These are phyloP conservation scores for Gigaspora rosea DNA, from an alignment of 192 early-diverging fungal species.

Conservation along the genomic window DNA sequence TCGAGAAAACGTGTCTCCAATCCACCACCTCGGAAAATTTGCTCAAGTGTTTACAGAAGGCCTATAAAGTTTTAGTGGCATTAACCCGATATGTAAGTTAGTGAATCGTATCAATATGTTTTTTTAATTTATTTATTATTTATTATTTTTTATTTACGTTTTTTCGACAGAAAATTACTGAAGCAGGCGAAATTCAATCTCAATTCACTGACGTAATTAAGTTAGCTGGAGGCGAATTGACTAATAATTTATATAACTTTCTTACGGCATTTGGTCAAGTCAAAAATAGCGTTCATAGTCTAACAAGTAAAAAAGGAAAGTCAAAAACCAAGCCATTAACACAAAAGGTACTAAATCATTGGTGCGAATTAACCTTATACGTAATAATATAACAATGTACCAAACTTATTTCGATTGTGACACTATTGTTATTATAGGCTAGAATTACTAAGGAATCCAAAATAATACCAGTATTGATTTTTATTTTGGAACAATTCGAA, in stretches of 20 bases:
- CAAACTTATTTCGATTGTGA: background rate
- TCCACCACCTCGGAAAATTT: slow-evolving; percentile 48
- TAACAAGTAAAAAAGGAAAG: slow-evolving; percentile 31
- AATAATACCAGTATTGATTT: slow-evolving; percentile 72
- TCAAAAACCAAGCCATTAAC: slow-evolving; percentile 33
- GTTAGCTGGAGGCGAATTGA: slow-evolving; percentile 46
- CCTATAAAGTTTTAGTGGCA: slow-evolving; percentile 49
- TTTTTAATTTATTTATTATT: background rate
- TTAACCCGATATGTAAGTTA: slow-evolving; percentile 49
- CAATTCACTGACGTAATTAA: slow-evolving; percentile 49
- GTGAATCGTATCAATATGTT: background rate
- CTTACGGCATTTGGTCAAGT: slow-evolving; percentile 40
- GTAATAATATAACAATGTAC: too few relatives aligned
- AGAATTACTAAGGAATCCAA: slow-evolving; percentile 71
- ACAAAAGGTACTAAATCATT: slow-evolving; percentile 36
- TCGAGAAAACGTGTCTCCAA: slow-evolving; percentile 45
- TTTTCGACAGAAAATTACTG: slow-evolving; percentile 19
- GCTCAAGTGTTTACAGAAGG: slow-evolving; percentile 49
- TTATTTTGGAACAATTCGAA: slow-evolving; percentile 76
- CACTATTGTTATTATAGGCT: slow-evolving; percentile 37
- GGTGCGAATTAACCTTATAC: background rate
- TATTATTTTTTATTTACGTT: too few relatives aligned
- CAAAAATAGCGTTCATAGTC: slow-evolving; percentile 26
- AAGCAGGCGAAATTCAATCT: background rate
- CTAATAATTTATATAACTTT: slow-evolving; percentile 56